Conservation (phyloP, 2,329 filamentous ascomycete species). For the Coniosporium tulheliwenetii region DNA sequence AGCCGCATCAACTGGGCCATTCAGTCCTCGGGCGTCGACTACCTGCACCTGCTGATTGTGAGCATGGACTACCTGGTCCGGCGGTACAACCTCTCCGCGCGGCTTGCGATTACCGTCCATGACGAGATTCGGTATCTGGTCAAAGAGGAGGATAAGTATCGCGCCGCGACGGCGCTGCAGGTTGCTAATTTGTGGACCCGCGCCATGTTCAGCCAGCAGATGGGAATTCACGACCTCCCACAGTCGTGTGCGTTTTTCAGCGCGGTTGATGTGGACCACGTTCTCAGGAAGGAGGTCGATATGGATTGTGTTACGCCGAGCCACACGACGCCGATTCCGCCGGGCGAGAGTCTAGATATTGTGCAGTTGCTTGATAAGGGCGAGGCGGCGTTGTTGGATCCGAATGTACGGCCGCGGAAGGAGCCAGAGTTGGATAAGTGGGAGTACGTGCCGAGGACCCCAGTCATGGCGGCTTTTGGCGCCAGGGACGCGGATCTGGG, state of each 20-base stretch:
- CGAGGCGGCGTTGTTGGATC: conserved; percentile 51
- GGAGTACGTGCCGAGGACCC: conserved; percentile 51
- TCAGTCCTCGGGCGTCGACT: conserved; percentile 92
- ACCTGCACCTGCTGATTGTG: conserved; percentile 84
- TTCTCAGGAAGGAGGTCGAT: conserved; percentile 94
- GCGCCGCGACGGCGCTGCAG: conserved; percentile 82
- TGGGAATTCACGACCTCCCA: conserved; percentile 87
- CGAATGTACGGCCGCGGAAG: conserved; percentile 38
- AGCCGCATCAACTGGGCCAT: conserved; percentile 99
- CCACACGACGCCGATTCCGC: conserved; percentile 60
- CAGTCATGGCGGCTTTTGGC: conserved; percentile 64
- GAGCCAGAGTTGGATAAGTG: conserved; percentile 47
- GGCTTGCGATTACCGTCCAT: conserved; percentile 85
- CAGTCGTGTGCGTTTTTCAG: conserved; percentile 93
- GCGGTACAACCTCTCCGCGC: conserved; percentile 70
- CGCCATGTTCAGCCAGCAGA: conserved; percentile 93
- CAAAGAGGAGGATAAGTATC: conserved; percentile 70
- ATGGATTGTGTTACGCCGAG: conserved; percentile 95
- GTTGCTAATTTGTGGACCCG: conserved; percentile 92
- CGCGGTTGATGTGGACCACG: conserved; percentile 85
- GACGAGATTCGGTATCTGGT: conserved; percentile 95
- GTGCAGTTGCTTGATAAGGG: conserved; percentile 60
- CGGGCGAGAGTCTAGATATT: conserved; percentile 81
- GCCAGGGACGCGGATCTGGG: conserved; percentile 32
- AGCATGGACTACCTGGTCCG: conserved; percentile 87